Percentiles rank a stretch among this genome's conserved stretches.
phyloP scores from a whole-genome alignment of 2,329 filamentous ascomycete genomes.

The Claviceps paspali region DNA sequence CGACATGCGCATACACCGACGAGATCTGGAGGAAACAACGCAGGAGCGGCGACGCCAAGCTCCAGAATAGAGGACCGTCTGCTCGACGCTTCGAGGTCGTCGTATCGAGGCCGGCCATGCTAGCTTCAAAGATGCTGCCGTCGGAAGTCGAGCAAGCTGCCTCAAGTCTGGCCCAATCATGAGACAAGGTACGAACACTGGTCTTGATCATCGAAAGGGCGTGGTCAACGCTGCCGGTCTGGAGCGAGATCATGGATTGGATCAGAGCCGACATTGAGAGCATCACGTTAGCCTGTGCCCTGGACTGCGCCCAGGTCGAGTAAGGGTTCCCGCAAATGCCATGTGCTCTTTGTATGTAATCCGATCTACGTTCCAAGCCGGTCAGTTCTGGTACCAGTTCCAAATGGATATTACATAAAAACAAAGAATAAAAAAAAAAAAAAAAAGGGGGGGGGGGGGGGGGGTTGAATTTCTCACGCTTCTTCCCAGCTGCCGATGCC shows the following conservation, averaged over 20 bases:
- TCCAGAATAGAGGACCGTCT: conserved; percentile 57
- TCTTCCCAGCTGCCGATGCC: conserved; percentile 50
- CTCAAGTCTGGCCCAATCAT: conserved; percentile 40
- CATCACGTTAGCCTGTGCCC: conserved; percentile 17
- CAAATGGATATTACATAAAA: too few species aligned
- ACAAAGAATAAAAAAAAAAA: too few species aligned
- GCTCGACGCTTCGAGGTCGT: conserved; percentile 10
- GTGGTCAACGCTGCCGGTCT: conserved; percentile 41
- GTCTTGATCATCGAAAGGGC: conserved; percentile 43
- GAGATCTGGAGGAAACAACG: conserved; percentile 59
- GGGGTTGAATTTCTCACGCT: conserved; percentile 29
- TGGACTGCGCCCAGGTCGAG: conserved; percentile 19
- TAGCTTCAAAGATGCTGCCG: conserved; percentile 16
- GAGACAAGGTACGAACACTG: conserved; percentile 38
- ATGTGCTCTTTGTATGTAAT: conserved; percentile 24
- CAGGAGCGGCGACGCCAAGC: conserved; percentile 58
- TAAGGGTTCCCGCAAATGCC: conserved; percentile 16
- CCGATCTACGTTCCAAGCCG: conserved; percentile 9
- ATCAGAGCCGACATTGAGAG: conserved; percentile 30
- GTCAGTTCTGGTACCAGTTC: neutral
- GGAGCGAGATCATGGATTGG: conserved; percentile 49
- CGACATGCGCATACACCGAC: conserved; percentile 65
- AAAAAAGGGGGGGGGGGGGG: neutral
- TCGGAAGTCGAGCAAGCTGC: conserved; percentile 12
- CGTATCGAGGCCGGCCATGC: conserved; percentile 13